phyloP scores from a whole-genome alignment of 208 protist species.

The Naegleria gruberi region DNA sequence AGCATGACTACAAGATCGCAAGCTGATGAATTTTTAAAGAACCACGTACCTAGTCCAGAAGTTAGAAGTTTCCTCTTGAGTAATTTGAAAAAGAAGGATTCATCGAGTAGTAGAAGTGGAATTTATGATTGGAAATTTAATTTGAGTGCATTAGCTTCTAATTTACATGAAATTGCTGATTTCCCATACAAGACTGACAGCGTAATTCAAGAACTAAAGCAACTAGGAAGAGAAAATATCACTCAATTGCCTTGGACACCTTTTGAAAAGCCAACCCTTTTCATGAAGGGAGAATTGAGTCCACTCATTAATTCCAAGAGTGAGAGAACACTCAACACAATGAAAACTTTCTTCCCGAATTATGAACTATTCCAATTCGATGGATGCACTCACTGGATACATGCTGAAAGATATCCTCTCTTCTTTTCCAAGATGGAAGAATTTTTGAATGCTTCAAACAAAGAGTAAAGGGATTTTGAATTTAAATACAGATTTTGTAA shows the following conservation, averaged over 20 bases:
- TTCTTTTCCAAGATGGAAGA: background rate
- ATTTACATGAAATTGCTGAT: background rate
- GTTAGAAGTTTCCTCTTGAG: background rate
- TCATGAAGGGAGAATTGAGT: background rate
- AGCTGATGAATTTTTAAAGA: background rate
- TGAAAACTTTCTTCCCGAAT: background rate
- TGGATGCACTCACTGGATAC: background rate
- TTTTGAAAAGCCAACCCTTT: background rate
- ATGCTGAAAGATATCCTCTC: background rate
- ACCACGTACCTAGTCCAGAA: background rate
- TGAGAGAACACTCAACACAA: background rate
- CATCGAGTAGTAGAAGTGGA: background rate
- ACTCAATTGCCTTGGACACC: background rate
- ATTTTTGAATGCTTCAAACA: too few relatives aligned
- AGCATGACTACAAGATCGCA: background rate
- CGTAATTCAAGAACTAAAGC: background rate
- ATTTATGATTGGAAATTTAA: slow-evolving; percentile 9
- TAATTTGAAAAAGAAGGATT: background rate
- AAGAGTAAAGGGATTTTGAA: too few relatives aligned
- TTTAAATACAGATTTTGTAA: too few relatives aligned
- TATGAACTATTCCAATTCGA: background rate
- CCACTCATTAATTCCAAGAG: background rate
- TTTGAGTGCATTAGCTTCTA: background rate
- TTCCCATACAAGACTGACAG: background rate
- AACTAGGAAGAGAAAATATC: background rate